phyloP scores from a whole-genome alignment of 805 yeast species.

The Saccharomycopsis schoenii region DNA sequence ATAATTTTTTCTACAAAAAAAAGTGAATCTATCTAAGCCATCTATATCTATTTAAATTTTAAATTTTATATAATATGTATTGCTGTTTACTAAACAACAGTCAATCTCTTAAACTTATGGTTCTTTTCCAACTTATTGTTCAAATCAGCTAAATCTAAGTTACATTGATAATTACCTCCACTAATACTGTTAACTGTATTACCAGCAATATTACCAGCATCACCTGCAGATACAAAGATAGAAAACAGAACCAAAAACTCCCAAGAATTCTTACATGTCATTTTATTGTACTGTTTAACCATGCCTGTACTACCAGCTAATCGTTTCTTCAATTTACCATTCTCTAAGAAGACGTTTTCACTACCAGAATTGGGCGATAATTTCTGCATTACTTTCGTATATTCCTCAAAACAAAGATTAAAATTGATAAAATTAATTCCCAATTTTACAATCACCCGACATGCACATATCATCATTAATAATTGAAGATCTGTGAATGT shows the following conservation, averaged over 20 bases:
- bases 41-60: not conserved
- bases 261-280: not conserved
- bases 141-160: not conserved
- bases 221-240: not conserved
- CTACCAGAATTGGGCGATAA: not conserved
- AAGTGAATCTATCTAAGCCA: not conserved
- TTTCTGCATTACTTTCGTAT: slow-evolving; percentile 31
- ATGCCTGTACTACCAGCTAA: not conserved
- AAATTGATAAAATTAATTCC: slow-evolving; percentile 58
- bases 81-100: not conserved
- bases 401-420: slow-evolving; percentile 71
- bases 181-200: not conserved
- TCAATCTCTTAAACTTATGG: not conserved
- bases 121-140: not conserved
- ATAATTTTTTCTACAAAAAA: too few relatives aligned
- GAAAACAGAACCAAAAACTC: not conserved
- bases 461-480: slow-evolving; percentile 61
- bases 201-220: not conserved
- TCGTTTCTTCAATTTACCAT: not conserved
- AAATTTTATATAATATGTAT: not conserved
- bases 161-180: not conserved
- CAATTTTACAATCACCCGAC: slow-evolving; percentile 55
- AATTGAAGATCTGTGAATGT: slow-evolving; percentile 63
- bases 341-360: not conserved
- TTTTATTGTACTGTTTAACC: not conserved